These are phyloP conservation scores for Lepraria neglecta DNA, from an alignment of 495 filamentous ascomycete species.

Conservation along the genomic window DNA sequence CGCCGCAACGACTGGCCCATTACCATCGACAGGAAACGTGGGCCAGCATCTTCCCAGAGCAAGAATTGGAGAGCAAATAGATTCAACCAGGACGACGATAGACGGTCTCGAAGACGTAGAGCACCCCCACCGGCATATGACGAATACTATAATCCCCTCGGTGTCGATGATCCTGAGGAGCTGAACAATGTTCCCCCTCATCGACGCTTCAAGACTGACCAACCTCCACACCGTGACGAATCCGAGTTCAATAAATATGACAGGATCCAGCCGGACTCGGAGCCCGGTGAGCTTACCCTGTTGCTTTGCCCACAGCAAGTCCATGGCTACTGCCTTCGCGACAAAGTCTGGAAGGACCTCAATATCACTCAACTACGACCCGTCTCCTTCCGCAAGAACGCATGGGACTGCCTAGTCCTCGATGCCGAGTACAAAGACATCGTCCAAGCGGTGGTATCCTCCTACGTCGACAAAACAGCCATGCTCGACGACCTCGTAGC, in stretches of 20 bases:
- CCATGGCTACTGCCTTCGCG: conserved; percentile 24
- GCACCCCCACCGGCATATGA: neutral
- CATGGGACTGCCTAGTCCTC: conserved; percentile 53
- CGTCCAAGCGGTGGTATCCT: conserved; percentile 38
- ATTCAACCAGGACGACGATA: conserved; percentile 13
- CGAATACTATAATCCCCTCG: neutral
- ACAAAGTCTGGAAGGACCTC: conserved; percentile 26
- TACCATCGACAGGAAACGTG: conserved; percentile 24
- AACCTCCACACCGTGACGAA: conserved; percentile 12
- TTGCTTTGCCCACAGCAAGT: conserved; percentile 26
- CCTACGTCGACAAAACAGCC: conserved; percentile 23
- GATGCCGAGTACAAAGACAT: conserved; percentile 47
- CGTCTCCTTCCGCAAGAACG: conserved; percentile 30
- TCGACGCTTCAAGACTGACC: conserved; percentile 11
- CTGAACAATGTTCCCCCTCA: conserved; percentile 12
- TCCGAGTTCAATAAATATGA: conserved; percentile 21
- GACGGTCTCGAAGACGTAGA: conserved; percentile 1
- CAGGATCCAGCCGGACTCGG: conserved; percentile 9
- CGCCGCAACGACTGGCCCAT: conserved; percentile 24
- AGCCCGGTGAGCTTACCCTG: conserved; percentile 18
- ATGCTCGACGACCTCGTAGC: conserved; percentile 21
- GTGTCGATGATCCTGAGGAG: conserved; percentile 1
- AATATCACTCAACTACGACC: conserved; percentile 23
- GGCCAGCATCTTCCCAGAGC: conserved; percentile 21
- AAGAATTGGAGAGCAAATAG: conserved; percentile 25